Evolutionary conservation across 225 moss, liverwort and hornwort genomes (phyloP).

Genomic region (Physcomitrellopsis africana): DNA sequence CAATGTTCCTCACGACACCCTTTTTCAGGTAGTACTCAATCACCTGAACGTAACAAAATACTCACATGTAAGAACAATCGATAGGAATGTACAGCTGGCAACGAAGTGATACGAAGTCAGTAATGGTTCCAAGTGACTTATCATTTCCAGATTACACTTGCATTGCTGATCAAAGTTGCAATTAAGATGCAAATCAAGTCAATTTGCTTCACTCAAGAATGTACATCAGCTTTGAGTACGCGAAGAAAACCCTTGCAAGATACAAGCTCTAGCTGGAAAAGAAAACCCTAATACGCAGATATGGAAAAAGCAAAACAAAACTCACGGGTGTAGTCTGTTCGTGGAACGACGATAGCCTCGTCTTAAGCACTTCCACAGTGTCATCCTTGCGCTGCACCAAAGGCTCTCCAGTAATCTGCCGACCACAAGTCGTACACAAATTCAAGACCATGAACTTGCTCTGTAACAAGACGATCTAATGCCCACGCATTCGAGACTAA

Average conservation of each 20-base stretch:
- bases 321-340: conserved; percentile 82
- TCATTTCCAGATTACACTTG: too few species aligned
- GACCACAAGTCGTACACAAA: neutral
- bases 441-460: neutral
- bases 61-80: too few species aligned
- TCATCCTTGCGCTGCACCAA: conserved; percentile 91
- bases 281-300: neutral
- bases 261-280: neutral
- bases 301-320: neutral
- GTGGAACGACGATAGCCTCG: conserved; percentile 73
- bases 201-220: too few species aligned
- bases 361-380: conserved; percentile 70
- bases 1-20: conserved; percentile 59
- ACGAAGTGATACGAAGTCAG: neutral
- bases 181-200: too few species aligned
- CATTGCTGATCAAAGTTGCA: too few species aligned
- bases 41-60: conserved; percentile 35
- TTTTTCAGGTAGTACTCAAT: conserved; percentile 73
- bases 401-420: conserved; percentile 68
- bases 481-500: neutral
- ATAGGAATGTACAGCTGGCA: neutral
- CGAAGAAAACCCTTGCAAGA: neutral
- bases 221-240: too few species aligned
- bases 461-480: neutral
- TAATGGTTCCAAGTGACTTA: too few species aligned